phyloP scores from a whole-genome alignment of 495 filamentous ascomycete species.

The Zalerion maritima region DNA sequence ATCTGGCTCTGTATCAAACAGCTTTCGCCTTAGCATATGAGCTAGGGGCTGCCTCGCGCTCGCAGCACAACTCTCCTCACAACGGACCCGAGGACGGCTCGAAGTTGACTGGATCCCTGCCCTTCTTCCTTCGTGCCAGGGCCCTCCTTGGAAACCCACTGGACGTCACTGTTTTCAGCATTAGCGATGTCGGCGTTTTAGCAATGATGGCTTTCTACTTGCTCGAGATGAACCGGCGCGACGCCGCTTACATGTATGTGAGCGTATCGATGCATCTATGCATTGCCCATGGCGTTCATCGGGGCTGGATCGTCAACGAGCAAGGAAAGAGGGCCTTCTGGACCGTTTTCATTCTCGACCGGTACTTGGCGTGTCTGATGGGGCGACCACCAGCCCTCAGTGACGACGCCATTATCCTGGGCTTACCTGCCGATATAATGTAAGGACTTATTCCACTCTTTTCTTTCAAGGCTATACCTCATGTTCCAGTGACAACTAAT shows the following conservation, averaged over 20 bases:
- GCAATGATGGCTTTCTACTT: slow-evolving; percentile 25
- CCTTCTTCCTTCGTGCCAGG: slow-evolving; percentile 19
- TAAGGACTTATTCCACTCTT: slow-evolving; percentile 7
- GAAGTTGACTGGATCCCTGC: slow-evolving; percentile 15
- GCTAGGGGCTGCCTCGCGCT: no score
- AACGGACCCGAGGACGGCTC: slow-evolving; percentile 8
- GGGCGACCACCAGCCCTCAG: slow-evolving; percentile 22
- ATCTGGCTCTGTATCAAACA: slow-evolving; percentile 16
- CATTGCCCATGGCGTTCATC: slow-evolving; percentile 22
- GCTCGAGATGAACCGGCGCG: slow-evolving; percentile 24
- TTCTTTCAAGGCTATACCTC: not conserved
- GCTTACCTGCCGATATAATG: slow-evolving; percentile 16
- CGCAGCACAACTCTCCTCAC: slow-evolving; percentile 8
- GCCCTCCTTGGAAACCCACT: slow-evolving; percentile 21
- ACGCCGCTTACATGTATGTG: slow-evolving; percentile 23
- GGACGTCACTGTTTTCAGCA: slow-evolving; percentile 15
- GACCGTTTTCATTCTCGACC: slow-evolving; percentile 28
- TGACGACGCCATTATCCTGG: slow-evolving; percentile 20
- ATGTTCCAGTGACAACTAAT: not conserved
- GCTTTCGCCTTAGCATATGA: slow-evolving; percentile 19
- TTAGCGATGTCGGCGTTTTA: slow-evolving; percentile 17
- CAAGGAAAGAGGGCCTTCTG: slow-evolving; percentile 23
- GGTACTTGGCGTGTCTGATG: slow-evolving; percentile 27
- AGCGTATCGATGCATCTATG: slow-evolving; percentile 20
- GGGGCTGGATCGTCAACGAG: slow-evolving; percentile 15